These are phyloP conservation scores for Lactarius psammicola DNA, from an alignment of 768 basidiomycete species.

Conservation along the genomic window DNA sequence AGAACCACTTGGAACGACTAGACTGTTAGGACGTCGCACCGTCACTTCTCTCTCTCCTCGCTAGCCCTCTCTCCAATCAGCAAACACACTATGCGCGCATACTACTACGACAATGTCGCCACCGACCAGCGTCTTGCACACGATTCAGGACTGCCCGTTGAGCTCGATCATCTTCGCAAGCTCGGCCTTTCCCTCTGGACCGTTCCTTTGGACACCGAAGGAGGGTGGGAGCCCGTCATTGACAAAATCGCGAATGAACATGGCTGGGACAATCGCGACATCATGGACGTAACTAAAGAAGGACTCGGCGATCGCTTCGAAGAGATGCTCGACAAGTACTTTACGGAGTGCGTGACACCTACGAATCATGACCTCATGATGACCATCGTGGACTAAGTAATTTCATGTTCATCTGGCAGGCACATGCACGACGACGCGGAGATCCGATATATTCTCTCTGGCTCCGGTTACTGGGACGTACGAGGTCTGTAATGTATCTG, in stretches of 20 bases:
- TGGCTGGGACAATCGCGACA: constrained; percentile 81
- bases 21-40: too few relatives aligned
- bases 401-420: constrained; percentile 38
- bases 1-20: too few relatives aligned
- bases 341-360: constrained; percentile 56
- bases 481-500: constrained; percentile 51
- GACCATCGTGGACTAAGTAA: too few relatives aligned
- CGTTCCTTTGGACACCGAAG: constrained; percentile 55
- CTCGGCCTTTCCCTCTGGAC: constrained; percentile 68
- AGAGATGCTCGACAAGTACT: constrained; percentile 75
- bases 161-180: constrained; percentile 46
- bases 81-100: constrained; percentile 53
- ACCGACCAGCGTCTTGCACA: constrained; percentile 82
- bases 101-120: too few relatives aligned
- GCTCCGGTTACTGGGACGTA: constrained; percentile 91
- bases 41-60: neutral
- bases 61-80: too few relatives aligned
- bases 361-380: neutral
- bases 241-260: constrained; percentile 64
- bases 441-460: constrained; percentile 82
- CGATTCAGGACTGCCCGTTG: constrained; percentile 61
- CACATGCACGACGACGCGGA: constrained; percentile 97
- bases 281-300: too few relatives aligned
- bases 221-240: constrained; percentile 49
- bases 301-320: constrained; percentile 85